Evolutionary conservation across 1,139 yeast genomes (phyloP), one percentile per base, ranked within the genome.

Genomic region (Fermentozyma sake): DNA sequence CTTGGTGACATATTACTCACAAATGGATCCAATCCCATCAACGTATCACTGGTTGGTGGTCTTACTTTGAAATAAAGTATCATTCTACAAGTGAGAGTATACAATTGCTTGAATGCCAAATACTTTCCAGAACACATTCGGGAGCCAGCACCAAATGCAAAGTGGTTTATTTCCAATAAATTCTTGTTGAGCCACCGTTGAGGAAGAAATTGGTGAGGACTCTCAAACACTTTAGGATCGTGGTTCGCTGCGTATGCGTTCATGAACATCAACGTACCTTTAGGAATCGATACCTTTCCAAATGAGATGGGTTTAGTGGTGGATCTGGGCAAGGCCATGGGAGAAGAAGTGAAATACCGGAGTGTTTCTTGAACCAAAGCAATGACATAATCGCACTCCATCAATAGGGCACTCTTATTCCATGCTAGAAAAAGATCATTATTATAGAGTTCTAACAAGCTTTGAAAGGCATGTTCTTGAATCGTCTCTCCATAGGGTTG

Each of bases 221-320:
- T 46, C n/a, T 46, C 35, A 37, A 70, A 81, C 8, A 50, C 50
- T 2, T 32, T 31, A 0, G 55, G 50, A 44, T 82, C 91, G 48
- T 80, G 84, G 44, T 82, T 80, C 1, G 81, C 89, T 1, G 81
- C 77, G 56, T 67, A 78, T 1, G 84, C 69, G 44, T 82, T 82
- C 80, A 82, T 72, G 23, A 79, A 58, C 26, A 81, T 42, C 0
- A 67, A 61, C 0, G 87, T 75, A 1, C 72, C 71, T 6, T 52
- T 39, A 0, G 89, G 89, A 7, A 81, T 72, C 1, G 52, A 33
- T 0, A 58, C 39, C 0, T 53, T 50, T 6, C 52, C 48, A 39
- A 63, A 69, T 1, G 37, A 20, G 7, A 81, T 66, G 12, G 60
- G 62, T 27, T 60, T 66, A 4, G 83, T 71, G 1, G 82, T 72